Base-by-base conservation (phyloP, 148 eudicot genomes). In the Pouteria glomerata region DNA sequence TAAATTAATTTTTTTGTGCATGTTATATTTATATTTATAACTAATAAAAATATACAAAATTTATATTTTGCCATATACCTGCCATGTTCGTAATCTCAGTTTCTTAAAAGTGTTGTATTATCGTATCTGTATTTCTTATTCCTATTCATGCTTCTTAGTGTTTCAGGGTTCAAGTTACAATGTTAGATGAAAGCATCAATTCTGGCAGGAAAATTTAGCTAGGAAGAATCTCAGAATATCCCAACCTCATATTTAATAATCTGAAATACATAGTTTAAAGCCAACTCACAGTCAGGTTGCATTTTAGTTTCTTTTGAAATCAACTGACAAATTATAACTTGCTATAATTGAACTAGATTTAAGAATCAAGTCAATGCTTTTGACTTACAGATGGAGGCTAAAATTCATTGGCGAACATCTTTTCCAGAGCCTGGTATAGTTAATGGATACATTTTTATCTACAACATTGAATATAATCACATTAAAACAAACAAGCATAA, bases 341-440 rank as follows among this genome's bases (percentile, higher is more conserved):
- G 33, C 39, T 48, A 35, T 1, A 35, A 19, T 27, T 26, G 53
- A 62, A 39, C 44, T 10, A 14, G 16, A 48, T 19, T 23, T 65
- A 51, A 73, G 29, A 29, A 70, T 69, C 61, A 8, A 50, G 42
- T 63, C 58, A 41, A 52, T 13, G 39, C 42, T 12, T 41, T 23
- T 21, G 23, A 77, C 97, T 95, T 85, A 95, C 98, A 52, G 81
- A 70, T 55, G 96, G 68, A 82, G 82, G 87, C 76, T 89, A 85
- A 79, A 91, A 88, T 70, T 95, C 98, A 74, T 81, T 91, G 98
- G 58, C 88, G 90, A 35, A 95, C 96, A 82, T 91, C 97, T 83
- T 89, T 89, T 57, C 81, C 92, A 67, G 78, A 66, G 39, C 74
- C 88, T 61, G 74, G 75, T 77, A 75, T 79, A 77, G 89, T 85